phyloP scores from a whole-genome alignment of 78 protist genomes.

The Monosiga brevicollis region DNA sequence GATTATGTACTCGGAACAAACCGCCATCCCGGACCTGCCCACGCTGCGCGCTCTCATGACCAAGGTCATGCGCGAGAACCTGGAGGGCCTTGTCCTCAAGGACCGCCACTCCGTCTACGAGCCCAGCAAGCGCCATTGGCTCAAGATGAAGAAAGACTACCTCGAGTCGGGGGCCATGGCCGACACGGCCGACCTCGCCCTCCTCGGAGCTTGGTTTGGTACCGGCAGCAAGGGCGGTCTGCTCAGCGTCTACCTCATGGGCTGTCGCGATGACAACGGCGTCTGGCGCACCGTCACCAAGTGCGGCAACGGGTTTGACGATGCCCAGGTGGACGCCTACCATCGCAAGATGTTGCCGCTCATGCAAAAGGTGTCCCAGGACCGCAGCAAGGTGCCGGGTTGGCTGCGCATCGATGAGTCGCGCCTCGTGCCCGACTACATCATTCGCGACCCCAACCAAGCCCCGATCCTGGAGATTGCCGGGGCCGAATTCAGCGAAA shows the following conservation, averaged over 20 bases:
- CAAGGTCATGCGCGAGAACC: slow-evolving; percentile 33
- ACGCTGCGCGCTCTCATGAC: slow-evolving; percentile 17
- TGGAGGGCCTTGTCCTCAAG: slow-evolving; percentile 80
- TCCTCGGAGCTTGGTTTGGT: slow-evolving; percentile 72
- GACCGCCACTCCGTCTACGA: slow-evolving; percentile 43
- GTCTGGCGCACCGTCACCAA: slow-evolving; percentile 65
- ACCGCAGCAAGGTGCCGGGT: slow-evolving; percentile 34
- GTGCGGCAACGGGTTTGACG: slow-evolving; percentile 30
- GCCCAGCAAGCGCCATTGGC: slow-evolving; percentile 75
- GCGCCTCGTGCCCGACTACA: slow-evolving; percentile 42
- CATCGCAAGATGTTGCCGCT: slow-evolving; percentile 22
- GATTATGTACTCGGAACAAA: slow-evolving; percentile 39
- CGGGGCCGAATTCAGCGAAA: slow-evolving; percentile 55
- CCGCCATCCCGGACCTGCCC: neutral
- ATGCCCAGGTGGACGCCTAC: slow-evolving; percentile 28
- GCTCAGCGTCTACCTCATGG: slow-evolving; percentile 54
- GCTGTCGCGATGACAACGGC: slow-evolving; percentile 26
- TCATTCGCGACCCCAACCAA: slow-evolving; percentile 45
- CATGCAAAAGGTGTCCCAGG: too few relatives aligned
- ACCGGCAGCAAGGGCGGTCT: slow-evolving; percentile 52
- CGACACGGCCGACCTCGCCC: slow-evolving; percentile 72
- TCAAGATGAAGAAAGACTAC: slow-evolving; percentile 75
- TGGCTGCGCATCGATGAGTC: slow-evolving; percentile 38
- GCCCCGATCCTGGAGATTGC: slow-evolving; percentile 59
- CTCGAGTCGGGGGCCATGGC: slow-evolving; percentile 49